phyloP scores from a whole-genome alignment of 805 yeast genomes.

The Spathaspora passalidarum region DNA sequence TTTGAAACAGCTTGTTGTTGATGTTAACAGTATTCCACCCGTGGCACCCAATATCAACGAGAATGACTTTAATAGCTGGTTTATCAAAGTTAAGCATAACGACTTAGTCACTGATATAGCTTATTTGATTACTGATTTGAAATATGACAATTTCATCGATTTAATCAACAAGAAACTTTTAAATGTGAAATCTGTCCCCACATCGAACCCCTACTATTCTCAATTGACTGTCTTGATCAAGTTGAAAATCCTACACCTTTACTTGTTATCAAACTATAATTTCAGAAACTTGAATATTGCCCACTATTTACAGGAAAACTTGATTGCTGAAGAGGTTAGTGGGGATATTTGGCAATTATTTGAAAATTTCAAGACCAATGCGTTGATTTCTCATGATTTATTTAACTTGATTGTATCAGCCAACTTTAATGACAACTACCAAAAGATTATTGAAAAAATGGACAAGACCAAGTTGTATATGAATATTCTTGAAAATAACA shows the following conservation, averaged over 20 bases:
- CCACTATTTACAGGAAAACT: conserved; percentile 14
- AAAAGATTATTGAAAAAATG: conserved; percentile 8
- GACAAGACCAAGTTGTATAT: conserved; percentile 12
- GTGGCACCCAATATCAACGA: background rate
- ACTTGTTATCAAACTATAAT: conserved; percentile 31
- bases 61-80: conserved; percentile 2
- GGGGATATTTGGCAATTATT: conserved; percentile 5
- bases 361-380: conserved; percentile 8
- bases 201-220: background rate
- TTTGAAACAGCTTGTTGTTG: background rate
- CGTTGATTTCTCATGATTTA: background rate
- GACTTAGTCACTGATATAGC: conserved; percentile 35
- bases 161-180: conserved; percentile 32
- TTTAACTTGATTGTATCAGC: conserved; percentile 7
- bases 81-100: conserved; percentile 23
- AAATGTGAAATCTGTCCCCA: conserved; percentile 14
- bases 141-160: conserved; percentile 19
- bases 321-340: background rate
- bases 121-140: conserved; percentile 15
- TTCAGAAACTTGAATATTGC: conserved; percentile 27
- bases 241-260: conserved; percentile 27
- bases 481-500: conserved; percentile 30
- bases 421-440: conserved; percentile 2
- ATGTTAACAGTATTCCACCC: background rate
- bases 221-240: conserved; percentile 13